Evolutionary conservation across 1,284 basidiomycete genomes (phyloP).

Genomic region (Singerocomus inundabilis): DNA sequence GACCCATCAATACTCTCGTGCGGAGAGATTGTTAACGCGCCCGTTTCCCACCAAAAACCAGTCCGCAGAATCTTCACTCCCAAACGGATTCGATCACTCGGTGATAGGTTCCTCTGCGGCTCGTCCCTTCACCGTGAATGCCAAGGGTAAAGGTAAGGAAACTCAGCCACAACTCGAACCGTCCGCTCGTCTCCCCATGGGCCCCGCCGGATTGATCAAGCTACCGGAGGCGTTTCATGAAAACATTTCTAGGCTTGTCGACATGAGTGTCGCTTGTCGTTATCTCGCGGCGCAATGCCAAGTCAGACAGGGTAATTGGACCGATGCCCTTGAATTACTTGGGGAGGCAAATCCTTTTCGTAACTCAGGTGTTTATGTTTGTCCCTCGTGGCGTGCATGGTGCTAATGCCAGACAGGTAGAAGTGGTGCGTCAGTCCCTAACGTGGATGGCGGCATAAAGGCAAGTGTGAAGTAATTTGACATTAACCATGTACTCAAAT

Average conservation of each 20-base stretch:
- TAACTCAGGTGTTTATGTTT: slow-evolving; percentile 48
- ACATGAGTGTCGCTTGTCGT: slow-evolving; percentile 89
- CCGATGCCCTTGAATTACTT: slow-evolving; percentile 90
- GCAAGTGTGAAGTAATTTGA: slow-evolving; percentile 36
- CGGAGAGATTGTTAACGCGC: slow-evolving; percentile 86
- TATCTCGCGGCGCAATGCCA: slow-evolving; percentile 95
- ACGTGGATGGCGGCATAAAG: slow-evolving; percentile 85
- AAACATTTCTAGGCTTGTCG: slow-evolving; percentile 75
- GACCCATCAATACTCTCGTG: slow-evolving; percentile 92
- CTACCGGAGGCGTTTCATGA: slow-evolving; percentile 60
- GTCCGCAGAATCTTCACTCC: slow-evolving; percentile 35
- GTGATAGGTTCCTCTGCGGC: slow-evolving; percentile 21
- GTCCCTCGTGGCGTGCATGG: neutral
- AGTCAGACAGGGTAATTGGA: slow-evolving; percentile 89
- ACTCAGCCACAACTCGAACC: slow-evolving; percentile 39
- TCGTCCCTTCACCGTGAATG: slow-evolving; percentile 27
- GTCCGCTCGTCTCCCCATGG: slow-evolving; percentile 61
- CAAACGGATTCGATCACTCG: slow-evolving; percentile 44
- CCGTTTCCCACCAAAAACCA: slow-evolving; percentile 64
- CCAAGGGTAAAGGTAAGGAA: slow-evolving; percentile 65
- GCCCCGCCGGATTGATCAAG: slow-evolving; percentile 64
- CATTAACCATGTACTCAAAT: slow-evolving; percentile 12
- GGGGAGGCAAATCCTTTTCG: slow-evolving; percentile 89
- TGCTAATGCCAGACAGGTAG: slow-evolving; percentile 37
- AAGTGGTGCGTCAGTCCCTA: slow-evolving; percentile 69